These are phyloP conservation scores for Penicillium alfredii DNA, from an alignment of 495 filamentous ascomycete genomes.

Conservation along the genomic window DNA sequence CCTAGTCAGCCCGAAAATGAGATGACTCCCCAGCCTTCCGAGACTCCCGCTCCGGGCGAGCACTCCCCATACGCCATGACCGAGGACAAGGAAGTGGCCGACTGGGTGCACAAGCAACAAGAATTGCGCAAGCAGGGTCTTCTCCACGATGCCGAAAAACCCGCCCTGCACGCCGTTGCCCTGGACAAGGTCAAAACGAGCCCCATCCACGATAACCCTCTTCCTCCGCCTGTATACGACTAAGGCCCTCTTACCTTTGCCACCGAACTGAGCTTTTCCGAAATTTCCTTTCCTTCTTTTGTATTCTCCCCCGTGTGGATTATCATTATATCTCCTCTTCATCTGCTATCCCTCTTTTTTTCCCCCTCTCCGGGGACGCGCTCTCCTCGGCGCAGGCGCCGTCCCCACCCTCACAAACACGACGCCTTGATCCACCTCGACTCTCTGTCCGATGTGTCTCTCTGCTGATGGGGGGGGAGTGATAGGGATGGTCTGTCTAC, in stretches of 20 bases:
- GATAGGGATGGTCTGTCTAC: too few species aligned
- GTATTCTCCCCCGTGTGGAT: too few species aligned
- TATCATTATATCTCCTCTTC: too few species aligned
- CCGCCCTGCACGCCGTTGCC: conserved; percentile 73
- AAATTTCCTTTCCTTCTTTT: too few species aligned
- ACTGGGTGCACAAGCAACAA: conserved; percentile 75
- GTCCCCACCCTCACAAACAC: too few species aligned
- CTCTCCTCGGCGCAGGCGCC: conserved; percentile 17
- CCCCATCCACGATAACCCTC: conserved; percentile 26
- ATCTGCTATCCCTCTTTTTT: too few species aligned
- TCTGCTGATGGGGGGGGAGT: too few species aligned
- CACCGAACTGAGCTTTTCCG: too few species aligned
- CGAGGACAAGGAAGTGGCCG: conserved; percentile 72
- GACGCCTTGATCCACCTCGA: conserved; percentile 11
- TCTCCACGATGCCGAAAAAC: conserved; percentile 45
- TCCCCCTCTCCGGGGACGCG: conserved; percentile 1
- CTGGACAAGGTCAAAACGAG: conserved; percentile 52
- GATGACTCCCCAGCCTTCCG: conserved; percentile 45
- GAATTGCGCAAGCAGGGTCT: conserved; percentile 52
- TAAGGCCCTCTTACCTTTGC: too few species aligned
- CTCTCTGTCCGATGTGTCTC: too few species aligned
- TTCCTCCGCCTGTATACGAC: conserved; percentile 7
- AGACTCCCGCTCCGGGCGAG: conserved; percentile 36
- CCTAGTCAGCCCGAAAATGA: conserved; percentile 71
- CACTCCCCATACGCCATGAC: conserved; percentile 35